Base-by-base conservation (phyloP, 2,329 filamentous ascomycete species). In the Pezicula carpinea region DNA sequence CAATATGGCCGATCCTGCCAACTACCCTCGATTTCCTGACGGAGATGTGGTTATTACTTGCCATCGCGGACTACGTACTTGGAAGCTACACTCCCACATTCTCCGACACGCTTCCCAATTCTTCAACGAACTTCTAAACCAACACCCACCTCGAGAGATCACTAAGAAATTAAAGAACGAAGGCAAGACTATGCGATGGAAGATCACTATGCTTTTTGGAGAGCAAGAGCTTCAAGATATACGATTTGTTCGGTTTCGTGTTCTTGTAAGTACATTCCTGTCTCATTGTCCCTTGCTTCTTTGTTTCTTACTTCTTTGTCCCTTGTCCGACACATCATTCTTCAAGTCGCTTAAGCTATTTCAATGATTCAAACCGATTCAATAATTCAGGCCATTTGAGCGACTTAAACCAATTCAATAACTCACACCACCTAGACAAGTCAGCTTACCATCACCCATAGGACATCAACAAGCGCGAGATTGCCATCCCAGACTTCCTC, bases 31-130 rank as follows among this genome's bases (percentile, higher is more conserved):
- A 11, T 59, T 59, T 21, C 7, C 18, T 1, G 57, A 59, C 35
- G 59, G 52, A 2, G 58, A 63, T 44, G 55, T 62, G 6, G 41
- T 57, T 17, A 60, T 63, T 7, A 40, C 46, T 3, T 56, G 56
- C 2, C 52, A 50, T 4, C 50, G 50, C 14, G 59, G 59, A 6
- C 51, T 13, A 14, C 10, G 47, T 10, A 34, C 39, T 4, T 63
- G 60, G 60, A 57, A 57, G 21, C 43, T 62, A 1, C 52, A 59
- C 29, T 51, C 47, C 10, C 45, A 48, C 13, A 52, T 53, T 13
- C 43, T 62, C 4, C 34, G 23, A 11, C 49, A 57, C 29, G 46
- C 49, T 5, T 59, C 58, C 5, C 10, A 41, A 1, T 13, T 40
- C 10, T 45, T 61, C n/a, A 32, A 32, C 15, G 23, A 45, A 8